Percentiles rank a stretch among this genome's conserved stretches.
Evolutionary conservation across 495 filamentous ascomycete species (phyloP).

Genomic region (Evernia prunastri): DNA sequence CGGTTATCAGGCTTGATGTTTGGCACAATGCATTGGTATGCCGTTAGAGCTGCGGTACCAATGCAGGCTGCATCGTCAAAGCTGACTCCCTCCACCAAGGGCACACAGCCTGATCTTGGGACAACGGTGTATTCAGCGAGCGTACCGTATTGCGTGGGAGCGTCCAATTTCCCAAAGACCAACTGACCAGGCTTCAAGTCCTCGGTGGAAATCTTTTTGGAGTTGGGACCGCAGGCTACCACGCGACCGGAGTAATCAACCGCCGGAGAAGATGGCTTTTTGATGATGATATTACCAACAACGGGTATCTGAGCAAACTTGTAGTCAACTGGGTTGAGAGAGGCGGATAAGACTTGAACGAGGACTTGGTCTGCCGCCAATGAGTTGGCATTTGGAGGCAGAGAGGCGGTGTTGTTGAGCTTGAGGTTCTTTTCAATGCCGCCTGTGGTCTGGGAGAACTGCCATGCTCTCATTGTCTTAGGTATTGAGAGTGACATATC

Average conservation of each 20-base stretch:
- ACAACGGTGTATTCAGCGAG: conserved; percentile 48
- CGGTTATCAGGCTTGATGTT: conserved; percentile 40
- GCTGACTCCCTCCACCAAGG: conserved; percentile 39
- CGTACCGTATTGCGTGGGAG: conserved; percentile 42
- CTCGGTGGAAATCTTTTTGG: conserved; percentile 11
- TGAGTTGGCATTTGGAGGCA: conserved; percentile 33
- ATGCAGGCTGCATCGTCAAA: conserved; percentile 37
- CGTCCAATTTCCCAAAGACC: conserved; percentile 47
- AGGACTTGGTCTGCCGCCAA: conserved; percentile 44
- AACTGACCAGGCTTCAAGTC: conserved; percentile 44
- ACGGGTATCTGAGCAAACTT: conserved; percentile 53
- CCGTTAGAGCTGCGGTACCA: conserved; percentile 42
- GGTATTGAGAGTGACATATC: conserved; percentile 16
- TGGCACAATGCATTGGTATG: conserved; percentile 47
- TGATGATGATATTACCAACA: conserved; percentile 37
- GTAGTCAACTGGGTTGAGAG: conserved; percentile 67
- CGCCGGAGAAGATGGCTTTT: conserved; percentile 49
- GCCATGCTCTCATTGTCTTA: conserved; percentile 56
- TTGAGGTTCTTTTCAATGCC: conserved; percentile 53
- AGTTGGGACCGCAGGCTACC: conserved; percentile 25
- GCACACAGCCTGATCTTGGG: conserved; percentile 19
- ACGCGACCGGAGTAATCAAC: conserved; percentile 61
- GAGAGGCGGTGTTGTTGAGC: conserved; percentile 38
- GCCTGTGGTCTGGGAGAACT: conserved; percentile 44
- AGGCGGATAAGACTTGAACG: conserved; percentile 47